Evolutionary conservation across 208 protist species (phyloP).

Genomic region (Herpetomonas samuelpessoai): DNA sequence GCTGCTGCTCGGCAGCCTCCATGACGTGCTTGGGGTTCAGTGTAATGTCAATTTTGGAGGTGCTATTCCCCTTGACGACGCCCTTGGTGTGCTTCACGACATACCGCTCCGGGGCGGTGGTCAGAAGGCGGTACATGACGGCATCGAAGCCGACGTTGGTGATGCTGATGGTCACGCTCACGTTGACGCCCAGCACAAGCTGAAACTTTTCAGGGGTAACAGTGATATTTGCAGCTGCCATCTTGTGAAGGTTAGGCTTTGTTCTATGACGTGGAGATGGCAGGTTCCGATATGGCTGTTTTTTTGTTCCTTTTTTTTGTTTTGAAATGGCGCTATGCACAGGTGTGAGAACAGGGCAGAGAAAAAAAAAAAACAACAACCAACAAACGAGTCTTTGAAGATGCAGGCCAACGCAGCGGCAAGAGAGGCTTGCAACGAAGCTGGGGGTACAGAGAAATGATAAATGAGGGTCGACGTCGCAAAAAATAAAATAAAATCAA

Average conservation of each 20-base stretch:
- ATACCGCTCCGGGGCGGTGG: slow-evolving; percentile 65
- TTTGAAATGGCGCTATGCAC: not conserved
- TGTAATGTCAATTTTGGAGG: slow-evolving; percentile 50
- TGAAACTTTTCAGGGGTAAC: slow-evolving; percentile 56
- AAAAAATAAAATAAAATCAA: too few species aligned
- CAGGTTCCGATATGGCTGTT: too few species aligned
- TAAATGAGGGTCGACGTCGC: too few species aligned
- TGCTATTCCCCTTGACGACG: slow-evolving; percentile 59
- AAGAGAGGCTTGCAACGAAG: too few species aligned
- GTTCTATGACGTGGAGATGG: too few species aligned
- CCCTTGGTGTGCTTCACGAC: slow-evolving; percentile 78
- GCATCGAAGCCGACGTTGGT: slow-evolving; percentile 77
- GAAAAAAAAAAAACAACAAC: slow-evolving; percentile 25
- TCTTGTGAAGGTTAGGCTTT: too few species aligned
- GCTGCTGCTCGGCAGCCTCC: slow-evolving; percentile 5
- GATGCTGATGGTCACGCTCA: slow-evolving; percentile 67
- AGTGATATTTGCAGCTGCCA: slow-evolving; percentile 36
- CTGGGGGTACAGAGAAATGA: too few species aligned
- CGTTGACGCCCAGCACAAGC: slow-evolving; percentile 45
- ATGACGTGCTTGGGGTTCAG: slow-evolving; percentile 44
- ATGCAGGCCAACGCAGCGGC: too few species aligned
- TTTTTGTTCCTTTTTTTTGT: slow-evolving; percentile 24
- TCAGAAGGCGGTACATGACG: slow-evolving; percentile 71
- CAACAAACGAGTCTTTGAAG: slow-evolving; percentile 18
- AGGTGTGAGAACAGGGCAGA: slow-evolving; percentile 5